Evolutionary conservation across 495 filamentous ascomycete genomes (phyloP), one percentile per base, ranked within the genome.

Genomic region (Trypethelium eluteriae): DNA sequence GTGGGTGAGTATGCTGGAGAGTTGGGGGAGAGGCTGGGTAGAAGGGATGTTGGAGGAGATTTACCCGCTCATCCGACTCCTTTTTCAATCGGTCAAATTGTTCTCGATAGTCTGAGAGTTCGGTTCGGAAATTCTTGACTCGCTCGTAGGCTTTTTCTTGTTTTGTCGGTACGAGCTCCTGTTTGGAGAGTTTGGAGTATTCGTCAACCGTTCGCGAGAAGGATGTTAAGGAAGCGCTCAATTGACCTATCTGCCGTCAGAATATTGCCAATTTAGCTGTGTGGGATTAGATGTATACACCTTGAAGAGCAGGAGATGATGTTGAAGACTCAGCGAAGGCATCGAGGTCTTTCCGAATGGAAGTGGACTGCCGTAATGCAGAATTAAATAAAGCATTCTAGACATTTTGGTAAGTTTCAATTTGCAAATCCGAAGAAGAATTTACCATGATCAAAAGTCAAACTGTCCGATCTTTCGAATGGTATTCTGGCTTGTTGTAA

Each of bases 311-410:
- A 38, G 86, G 77, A 3, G 85, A 85, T 11, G 88, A 82, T 64
- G 81, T 83, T 35, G 80, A 73, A 11, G 85, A 82, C 68, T 87
- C 83, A 62, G 88, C 77, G 70, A 96, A 89, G 70, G 78, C 79
- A 70, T 90, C 85, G 63, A 97, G 86, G 76, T 96, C 92, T 68
- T 86, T 87, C 70, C 92, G 90, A 74, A 96, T 88, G 6, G 91
- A 83, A 65, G 89, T 92, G 57, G 88, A 90, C 80, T 97, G 93
- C 79, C 96, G 95, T 38, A 96, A 85, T 39, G 94, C 93, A 18
- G 92, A 93, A 78, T 97, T 97, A 84, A 96, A 97, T 68, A 93
- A 84, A 16, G 91, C 90, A 76, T 96, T 96, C 93, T 88, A 25
- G 25, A 25, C 25, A 25, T 25, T 25, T 25, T 25, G 25, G 25